phyloP scores from a whole-genome alignment of 176 grass and related monocot genomes.

The Paspalum vaginatum region DNA sequence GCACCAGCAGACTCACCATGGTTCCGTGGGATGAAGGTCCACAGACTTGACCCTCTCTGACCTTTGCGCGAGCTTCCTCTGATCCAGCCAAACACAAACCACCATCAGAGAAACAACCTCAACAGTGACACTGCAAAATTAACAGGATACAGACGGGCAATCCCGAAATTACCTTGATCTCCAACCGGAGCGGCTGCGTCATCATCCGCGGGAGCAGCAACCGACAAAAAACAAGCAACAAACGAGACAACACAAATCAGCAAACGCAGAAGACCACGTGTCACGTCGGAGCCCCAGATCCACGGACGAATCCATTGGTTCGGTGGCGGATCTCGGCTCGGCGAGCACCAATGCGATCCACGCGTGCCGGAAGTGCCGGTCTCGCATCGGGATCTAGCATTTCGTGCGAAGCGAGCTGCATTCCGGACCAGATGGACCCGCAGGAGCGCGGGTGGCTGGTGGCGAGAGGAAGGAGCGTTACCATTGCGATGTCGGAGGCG shows the following conservation, averaged over 20 bases:
- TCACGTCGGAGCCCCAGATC: conserved; percentile 38
- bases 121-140: conserved; percentile 1
- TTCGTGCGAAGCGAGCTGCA: conserved; percentile 19
- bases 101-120: conserved; percentile 7
- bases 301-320: conserved; percentile 13
- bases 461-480: conserved; percentile 5
- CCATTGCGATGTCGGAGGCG: conserved; percentile 38
- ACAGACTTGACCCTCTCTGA: conserved; percentile 88
- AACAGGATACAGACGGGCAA: conserved; percentile 38
- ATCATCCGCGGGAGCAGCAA: conserved; percentile 6
- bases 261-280: background rate
- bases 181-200: conserved; percentile 78
- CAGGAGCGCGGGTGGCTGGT: background rate
- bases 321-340: conserved; percentile 26
- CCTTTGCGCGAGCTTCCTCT: conserved; percentile 95
- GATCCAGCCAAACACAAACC: conserved; percentile 55
- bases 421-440: background rate
- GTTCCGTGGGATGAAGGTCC: conserved; percentile 80
- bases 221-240: conserved; percentile 33
- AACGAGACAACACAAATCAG: conserved; percentile 36
- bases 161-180: conserved; percentile 75
- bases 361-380: background rate
- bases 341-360: conserved; percentile 10
- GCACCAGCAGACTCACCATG: conserved; percentile 57
- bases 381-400: conserved; percentile 34